Conservation (phyloP, 805 yeast species). For the Jamesozyma jinghongensis region DNA sequence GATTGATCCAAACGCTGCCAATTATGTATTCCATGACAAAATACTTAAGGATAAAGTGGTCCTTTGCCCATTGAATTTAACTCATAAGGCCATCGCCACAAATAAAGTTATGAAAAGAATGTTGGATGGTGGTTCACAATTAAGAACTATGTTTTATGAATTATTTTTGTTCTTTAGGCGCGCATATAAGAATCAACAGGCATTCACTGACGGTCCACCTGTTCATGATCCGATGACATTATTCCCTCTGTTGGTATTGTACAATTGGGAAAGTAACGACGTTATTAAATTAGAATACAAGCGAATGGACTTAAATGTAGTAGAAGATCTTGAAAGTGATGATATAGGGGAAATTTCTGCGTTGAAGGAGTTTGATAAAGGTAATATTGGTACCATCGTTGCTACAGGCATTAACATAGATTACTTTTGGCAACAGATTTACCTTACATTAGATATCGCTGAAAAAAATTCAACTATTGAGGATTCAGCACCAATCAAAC, state of each 20-base stretch:
- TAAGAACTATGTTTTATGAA: conserved; percentile 48
- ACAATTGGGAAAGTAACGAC: conserved; percentile 21
- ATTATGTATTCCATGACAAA: conserved; percentile 41
- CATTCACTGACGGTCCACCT: conserved; percentile 54
- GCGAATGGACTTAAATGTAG: conserved; percentile 22
- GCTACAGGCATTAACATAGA: conserved; percentile 33
- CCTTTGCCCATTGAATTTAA: conserved; percentile 58
- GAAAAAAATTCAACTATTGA: conserved; percentile 26
- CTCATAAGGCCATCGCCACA: conserved; percentile 50
- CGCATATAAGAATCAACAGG: conserved; percentile 35
- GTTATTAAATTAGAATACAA: conserved; percentile 13
- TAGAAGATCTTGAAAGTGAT: conserved; percentile 34
- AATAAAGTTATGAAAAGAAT: conserved; percentile 33
- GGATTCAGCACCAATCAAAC: background rate
- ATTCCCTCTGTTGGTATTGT: conserved; percentile 44
- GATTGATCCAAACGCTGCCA: conserved; percentile 71
- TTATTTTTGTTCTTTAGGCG: conserved; percentile 43
- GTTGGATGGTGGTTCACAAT: conserved; percentile 33
- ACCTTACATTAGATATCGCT: conserved; percentile 32
- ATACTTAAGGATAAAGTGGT: conserved; percentile 41
- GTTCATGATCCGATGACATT: conserved; percentile 76
- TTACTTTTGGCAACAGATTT: conserved; percentile 40
- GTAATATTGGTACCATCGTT: conserved; percentile 32
- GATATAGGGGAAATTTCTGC: conserved; percentile 50
- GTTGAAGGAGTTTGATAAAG: conserved; percentile 22